phyloP scores from a whole-genome alignment of 1,284 basidiomycete genomes.

The Melanopsichium pennsylvanicum region DNA sequence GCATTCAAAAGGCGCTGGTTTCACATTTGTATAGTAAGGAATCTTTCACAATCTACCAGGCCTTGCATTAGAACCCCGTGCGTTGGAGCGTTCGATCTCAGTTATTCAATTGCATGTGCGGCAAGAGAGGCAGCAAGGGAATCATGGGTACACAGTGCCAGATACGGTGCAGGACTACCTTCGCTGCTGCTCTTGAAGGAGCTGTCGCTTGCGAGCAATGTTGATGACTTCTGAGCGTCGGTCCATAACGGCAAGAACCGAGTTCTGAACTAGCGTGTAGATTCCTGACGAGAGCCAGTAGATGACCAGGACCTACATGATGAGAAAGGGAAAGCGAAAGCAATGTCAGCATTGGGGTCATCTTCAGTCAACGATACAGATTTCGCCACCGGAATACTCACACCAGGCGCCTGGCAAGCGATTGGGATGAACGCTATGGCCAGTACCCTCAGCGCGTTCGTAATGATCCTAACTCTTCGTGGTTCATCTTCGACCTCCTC shows the following conservation, averaged over 20 bases:
- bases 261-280: conserved; percentile 80
- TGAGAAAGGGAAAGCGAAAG: too few relatives aligned
- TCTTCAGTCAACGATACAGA: not conserved
- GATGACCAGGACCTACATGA: conserved; percentile 78
- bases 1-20: not conserved
- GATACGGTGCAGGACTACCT: not conserved
- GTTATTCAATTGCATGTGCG: not conserved
- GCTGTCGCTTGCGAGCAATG: conserved; percentile 22
- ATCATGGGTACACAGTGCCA: too few relatives aligned
- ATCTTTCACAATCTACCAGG: not conserved
- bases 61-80: not conserved
- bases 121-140: not conserved
- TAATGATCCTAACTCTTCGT: conserved; percentile 70
- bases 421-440: conserved; percentile 78
- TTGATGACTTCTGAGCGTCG: conserved; percentile 40
- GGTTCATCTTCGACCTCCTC: conserved; percentile 43
- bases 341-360: not conserved
- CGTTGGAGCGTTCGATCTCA: not conserved
- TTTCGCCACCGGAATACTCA: too few relatives aligned
- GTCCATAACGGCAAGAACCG: conserved; percentile 69
- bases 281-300: conserved; percentile 85
- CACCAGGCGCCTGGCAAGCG: conserved; percentile 80
- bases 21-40: conserved; percentile 11
- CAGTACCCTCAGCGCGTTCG: conserved; percentile 72
- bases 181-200: conserved; percentile 22